Evolutionary conservation across 2,329 filamentous ascomycete genomes (phyloP).

Genomic region (Zasmidium cellare): DNA sequence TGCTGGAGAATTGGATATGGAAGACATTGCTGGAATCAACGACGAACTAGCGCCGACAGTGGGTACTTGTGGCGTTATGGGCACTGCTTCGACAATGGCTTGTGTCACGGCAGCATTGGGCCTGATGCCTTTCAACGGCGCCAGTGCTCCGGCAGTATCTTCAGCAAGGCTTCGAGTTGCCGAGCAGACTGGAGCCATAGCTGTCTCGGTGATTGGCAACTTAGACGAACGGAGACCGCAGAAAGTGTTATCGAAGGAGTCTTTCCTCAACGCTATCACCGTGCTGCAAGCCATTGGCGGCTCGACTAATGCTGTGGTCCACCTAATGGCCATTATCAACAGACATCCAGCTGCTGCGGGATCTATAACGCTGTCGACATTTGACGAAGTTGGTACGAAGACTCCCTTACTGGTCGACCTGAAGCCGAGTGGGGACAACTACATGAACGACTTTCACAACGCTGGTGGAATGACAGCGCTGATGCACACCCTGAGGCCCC

Average conservation of each 20-base stretch:
- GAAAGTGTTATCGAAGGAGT: constrained; percentile 46
- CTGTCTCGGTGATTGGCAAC: constrained; percentile 43
- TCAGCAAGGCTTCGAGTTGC: constrained; percentile 54
- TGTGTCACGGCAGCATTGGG: constrained; percentile 55
- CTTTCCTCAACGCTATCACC: constrained; percentile 49
- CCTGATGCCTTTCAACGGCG: constrained; percentile 54
- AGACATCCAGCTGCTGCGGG: constrained; percentile 51
- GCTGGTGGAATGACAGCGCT: constrained; percentile 53
- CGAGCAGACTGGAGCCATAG: constrained; percentile 54
- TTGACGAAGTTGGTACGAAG: constrained; percentile 50
- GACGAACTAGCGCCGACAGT: constrained; percentile 71
- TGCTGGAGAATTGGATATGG: constrained; percentile 66
- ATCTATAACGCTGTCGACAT: constrained; percentile 45
- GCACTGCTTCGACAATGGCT: constrained; percentile 59
- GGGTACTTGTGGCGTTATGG: constrained; percentile 60
- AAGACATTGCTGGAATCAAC: constrained; percentile 70
- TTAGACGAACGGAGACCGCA: constrained; percentile 44
- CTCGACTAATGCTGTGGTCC: constrained; percentile 46
- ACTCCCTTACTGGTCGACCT: constrained; percentile 52
- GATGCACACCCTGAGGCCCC: constrained; percentile 47
- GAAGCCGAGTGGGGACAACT: constrained; percentile 56
- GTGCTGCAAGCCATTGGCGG: constrained; percentile 48
- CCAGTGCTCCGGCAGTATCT: constrained; percentile 56
- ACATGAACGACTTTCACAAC: constrained; percentile 58
- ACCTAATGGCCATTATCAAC: constrained; percentile 49